Base-by-base conservation (phyloP, 1,284 basidiomycete genomes). In the Ustilago tritici region DNA sequence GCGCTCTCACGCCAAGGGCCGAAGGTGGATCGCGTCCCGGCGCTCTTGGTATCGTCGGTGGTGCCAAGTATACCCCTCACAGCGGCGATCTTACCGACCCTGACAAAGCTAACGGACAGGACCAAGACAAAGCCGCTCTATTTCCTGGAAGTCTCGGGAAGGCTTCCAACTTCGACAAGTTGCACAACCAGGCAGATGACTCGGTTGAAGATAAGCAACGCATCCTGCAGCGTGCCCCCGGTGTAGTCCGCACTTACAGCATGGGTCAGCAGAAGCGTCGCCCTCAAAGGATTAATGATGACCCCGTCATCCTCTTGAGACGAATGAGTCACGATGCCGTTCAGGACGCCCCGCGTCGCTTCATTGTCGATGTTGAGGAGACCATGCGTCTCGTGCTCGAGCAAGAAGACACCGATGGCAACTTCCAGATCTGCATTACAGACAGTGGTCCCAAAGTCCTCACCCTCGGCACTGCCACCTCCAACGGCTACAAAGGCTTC, bases 361-460 rank as follows among this genome's bases (percentile, higher is more conserved):
- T 98, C 88, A 90, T 98, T 43, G 95, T 99, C 72, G 96, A 98
- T 82, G 96, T 99, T n/a, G 96, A 99, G 84, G 95, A 98, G 88
- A 99, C 96, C 36, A 95, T 99, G 86, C 92, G 95, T 54, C 91
- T 98, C 69, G 92, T 99, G 7, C 91, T 99, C 38, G 95, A 97
- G 86, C 97, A 99, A 86, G 96, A 99, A 86, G 96, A 99, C 87
- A 98, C 96, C 5, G 95, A 99, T 80, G 93, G 93, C 55, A 95
- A 99, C 87, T 95, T 95, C 86, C 61, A 98, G 88, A 98, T 99
- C 83, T 95, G 93, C 78, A 91, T 98, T 84, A 95, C 93, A 23
- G 96, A 99, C 86, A 94, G 94, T 70, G 96, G 96, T 7, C 97
- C 96, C 12, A 99, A 99, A 88, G 90, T 98, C 82, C 92, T 99